phyloP scores from a whole-genome alignment of 768 basidiomycete genomes.

The Baorangia bicolor region DNA sequence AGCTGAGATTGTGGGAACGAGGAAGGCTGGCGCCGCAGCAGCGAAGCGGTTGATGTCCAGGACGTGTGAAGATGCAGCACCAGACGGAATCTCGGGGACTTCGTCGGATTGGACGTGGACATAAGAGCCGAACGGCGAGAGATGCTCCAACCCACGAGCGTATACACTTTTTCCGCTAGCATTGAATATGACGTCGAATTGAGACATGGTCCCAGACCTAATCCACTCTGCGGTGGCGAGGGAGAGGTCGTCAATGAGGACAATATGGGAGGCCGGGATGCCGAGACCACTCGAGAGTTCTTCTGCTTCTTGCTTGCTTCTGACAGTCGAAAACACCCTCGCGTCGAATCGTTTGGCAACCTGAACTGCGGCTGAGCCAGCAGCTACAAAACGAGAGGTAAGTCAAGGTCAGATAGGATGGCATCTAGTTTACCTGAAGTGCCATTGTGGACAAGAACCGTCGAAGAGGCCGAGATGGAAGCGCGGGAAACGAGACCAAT shows the following conservation, averaged over 20 bases:
- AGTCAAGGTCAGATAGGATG: neutral
- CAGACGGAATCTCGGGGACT: conserved; percentile 17
- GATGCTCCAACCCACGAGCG: conserved; percentile 16
- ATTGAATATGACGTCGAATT: conserved; percentile 29
- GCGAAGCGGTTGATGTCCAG: conserved; percentile 24
- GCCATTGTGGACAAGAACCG: conserved; percentile 28
- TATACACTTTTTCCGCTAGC: conserved; percentile 13
- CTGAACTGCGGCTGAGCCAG: conserved; percentile 28
- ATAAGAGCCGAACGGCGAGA: conserved; percentile 27
- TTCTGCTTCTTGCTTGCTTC: conserved; percentile 12
- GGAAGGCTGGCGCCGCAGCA: conserved; percentile 17
- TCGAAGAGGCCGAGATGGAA: conserved; percentile 20
- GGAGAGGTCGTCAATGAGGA: conserved; percentile 11
- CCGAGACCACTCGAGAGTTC: conserved; percentile 11
- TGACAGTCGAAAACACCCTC: conserved; percentile 24
- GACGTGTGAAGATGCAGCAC: conserved; percentile 15
- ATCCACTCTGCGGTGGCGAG: conserved; percentile 11
- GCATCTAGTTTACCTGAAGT: conserved; percentile 18
- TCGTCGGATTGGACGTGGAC: conserved; percentile 23
- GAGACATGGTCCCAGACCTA: conserved; percentile 9
- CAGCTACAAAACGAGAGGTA: conserved; percentile 9
- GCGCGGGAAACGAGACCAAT: conserved; percentile 23
- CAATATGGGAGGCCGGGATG: conserved; percentile 11
- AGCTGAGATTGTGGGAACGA: conserved; percentile 16
- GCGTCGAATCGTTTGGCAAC: conserved; percentile 22